These are phyloP conservation scores for Helicocarpus griseus DNA, from an alignment of 2,329 filamentous ascomycete species.

Conservation along the genomic window DNA sequence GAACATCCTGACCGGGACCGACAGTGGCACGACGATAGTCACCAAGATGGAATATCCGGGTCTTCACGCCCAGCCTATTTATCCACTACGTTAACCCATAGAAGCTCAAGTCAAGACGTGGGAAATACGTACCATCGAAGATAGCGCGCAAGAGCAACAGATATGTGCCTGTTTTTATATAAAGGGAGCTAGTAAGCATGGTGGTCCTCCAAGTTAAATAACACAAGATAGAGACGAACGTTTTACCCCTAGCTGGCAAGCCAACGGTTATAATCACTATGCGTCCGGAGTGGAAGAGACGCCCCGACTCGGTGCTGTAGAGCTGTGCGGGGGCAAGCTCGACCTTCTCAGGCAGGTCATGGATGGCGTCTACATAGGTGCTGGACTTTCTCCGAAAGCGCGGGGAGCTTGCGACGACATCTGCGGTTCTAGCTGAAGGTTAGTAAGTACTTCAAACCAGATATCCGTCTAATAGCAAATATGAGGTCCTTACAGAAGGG, in stretches of 20 bases:
- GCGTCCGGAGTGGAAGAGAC: slow-evolving; percentile 90
- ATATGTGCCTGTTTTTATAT: slow-evolving; percentile 60
- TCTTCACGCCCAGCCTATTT: slow-evolving; percentile 84
- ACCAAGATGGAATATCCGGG: slow-evolving; percentile 91
- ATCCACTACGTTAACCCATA: slow-evolving; percentile 14
- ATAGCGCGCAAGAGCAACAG: slow-evolving; percentile 89
- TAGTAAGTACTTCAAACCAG: neutral
- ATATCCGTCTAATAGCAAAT: neutral
- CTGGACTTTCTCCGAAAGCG: slow-evolving; percentile 87
- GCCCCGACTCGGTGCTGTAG: slow-evolving; percentile 95
- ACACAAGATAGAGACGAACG: slow-evolving; percentile 43
- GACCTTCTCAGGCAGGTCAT: slow-evolving; percentile 75
- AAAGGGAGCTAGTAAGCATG: slow-evolving; percentile 3
- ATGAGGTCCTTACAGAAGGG: slow-evolving; percentile 33
- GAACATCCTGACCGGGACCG: slow-evolving; percentile 71
- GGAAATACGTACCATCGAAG: slow-evolving; percentile 60
- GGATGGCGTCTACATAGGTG: slow-evolving; percentile 93
- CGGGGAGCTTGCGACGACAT: slow-evolving; percentile 83
- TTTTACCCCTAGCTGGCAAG: slow-evolving; percentile 89
- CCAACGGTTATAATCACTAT: slow-evolving; percentile 98
- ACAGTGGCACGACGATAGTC: slow-evolving; percentile 92
- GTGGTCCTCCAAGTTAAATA: neutral
- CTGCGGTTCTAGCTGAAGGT: slow-evolving; percentile 60
- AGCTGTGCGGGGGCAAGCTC: slow-evolving; percentile 90
- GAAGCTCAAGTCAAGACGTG: neutral